Base-by-base conservation (phyloP, 352 stramenopile species). In the Peronospora farinosa region DNA sequence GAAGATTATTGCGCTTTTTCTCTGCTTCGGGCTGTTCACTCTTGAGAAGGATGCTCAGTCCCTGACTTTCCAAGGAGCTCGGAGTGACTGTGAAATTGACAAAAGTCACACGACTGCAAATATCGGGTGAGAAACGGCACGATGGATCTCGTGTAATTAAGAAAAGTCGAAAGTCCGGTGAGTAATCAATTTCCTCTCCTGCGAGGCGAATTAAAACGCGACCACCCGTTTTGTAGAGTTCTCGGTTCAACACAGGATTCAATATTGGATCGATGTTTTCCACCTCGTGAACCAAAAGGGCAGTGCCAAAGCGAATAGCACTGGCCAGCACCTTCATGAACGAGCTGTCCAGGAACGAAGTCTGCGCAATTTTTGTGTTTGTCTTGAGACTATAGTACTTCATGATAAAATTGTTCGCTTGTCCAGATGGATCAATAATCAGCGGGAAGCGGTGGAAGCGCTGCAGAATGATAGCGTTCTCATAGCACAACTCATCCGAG, bases 301-400 rank as follows among this genome's bases (percentile, higher is more conserved):
- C 92, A 21, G 94, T 99, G 32, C 97, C 97, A 65, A 99, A 99
- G 33, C 97, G 95, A 71, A 99, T 97, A 21, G 97, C 96, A 59
- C 94, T 98, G n/a, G 95, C 95, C 16, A 99, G 72, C n/a, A 97
- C 97, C 67, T 99, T 99, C 80, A 99, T 98, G 75, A 99, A 99
- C 7, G 90, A 96, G 36, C 94, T 96, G 63, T 99, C 97, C 45
- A 99, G 69, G 72, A 99, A 99, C 25, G 95, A 99, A 4, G 97
- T 99, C 54, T 98, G 98, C 42, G 96, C 80, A 48, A 99, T 98
- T 58, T 96, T 97, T 15, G 78, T 78, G 44, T 77, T 89, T 0
- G 74, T 88, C 59, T 96, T 89, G 15, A 95, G 67, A 37, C 86
- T 84, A 60, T 98, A 98, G 52, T 98, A 96, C 40, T 96, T 96